These are phyloP conservation scores for Aspergillus brasiliensis DNA, from an alignment of 2,329 filamentous ascomycete genomes.

Conservation along the genomic window DNA sequence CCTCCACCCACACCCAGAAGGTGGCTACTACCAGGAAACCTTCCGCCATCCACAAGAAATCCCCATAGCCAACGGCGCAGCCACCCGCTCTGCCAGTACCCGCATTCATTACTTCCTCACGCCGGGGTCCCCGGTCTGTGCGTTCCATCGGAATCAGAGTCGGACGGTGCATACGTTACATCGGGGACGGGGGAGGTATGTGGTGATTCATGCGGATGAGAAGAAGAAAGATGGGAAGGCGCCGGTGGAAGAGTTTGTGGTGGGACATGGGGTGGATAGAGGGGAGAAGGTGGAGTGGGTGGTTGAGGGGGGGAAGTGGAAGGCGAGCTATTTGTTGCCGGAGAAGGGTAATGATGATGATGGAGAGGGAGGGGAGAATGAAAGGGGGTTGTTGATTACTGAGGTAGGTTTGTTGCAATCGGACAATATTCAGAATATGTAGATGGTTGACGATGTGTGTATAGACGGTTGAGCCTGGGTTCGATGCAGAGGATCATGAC, in stretches of 20 bases:
- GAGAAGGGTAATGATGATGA: constrained; percentile 30
- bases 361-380: constrained; percentile 37
- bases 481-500: constrained; percentile 68
- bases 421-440: neutral
- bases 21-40: constrained; percentile 66
- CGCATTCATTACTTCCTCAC: constrained; percentile 68
- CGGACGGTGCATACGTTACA: constrained; percentile 68
- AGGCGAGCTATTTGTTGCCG: constrained; percentile 62
- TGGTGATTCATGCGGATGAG: constrained; percentile 61
- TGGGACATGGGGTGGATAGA: constrained; percentile 58
- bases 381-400: constrained; percentile 62
- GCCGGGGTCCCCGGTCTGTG: constrained; percentile 55
- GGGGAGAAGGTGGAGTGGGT: constrained; percentile 70
- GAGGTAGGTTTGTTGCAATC: constrained; percentile 47
- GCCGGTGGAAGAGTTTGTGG: constrained; percentile 64
- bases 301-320: constrained; percentile 69
- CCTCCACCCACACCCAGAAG: constrained; percentile 62
- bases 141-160: constrained; percentile 65
- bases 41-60: constrained; percentile 57
- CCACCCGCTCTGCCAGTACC: constrained; percentile 58
- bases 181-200: constrained; percentile 63
- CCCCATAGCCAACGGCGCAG: constrained; percentile 50
- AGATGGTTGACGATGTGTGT: neutral
- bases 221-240: constrained; percentile 37
- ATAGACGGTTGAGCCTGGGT: constrained; percentile 66